Evolutionary conservation across 1,284 basidiomycete species (phyloP), one percentile per base, ranked within the genome.

Genomic region (Ganoderma lucidum): DNA sequence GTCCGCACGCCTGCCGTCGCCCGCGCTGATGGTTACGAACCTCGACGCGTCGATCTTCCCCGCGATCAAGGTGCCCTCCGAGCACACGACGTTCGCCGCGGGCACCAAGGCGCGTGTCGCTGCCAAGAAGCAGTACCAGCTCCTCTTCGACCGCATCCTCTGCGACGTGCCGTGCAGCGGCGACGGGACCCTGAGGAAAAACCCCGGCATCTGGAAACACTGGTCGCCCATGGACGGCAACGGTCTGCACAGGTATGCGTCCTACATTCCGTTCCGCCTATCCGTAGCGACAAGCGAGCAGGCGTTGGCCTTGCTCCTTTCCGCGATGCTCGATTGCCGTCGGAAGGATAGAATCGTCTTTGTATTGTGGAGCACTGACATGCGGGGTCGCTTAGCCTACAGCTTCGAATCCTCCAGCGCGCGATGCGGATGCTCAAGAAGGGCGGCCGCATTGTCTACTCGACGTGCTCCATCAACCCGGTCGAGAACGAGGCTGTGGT

Each of bases 91-190:
- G 28, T 78, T 78, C 72, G 70, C 75, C 35, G 74, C 71, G n/a
- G 74, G 64, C 65, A 79, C 75, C 56, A 80, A 76, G 65, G 63
- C 70, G 15, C 75, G 73, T 41, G 73, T 75, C 23, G 73, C 75
- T 3, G 72, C 75, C 58, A 81, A 79, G 68, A 74, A 69, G 51
- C 77, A 78, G 78, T 83, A 77, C 55, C 81, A 81, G 55, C 84
- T 99, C 69, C 81, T 92, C 68, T 99, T 97, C 77, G 97, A 99
- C 80, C 85, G 97, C 41, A 97, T 99, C 68, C 82, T 99, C 39
- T 97, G 96, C 69, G 98, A 99, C 80, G 98, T 99, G 2, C 98
- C 98, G 4, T 99, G 98, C 81, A 96, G 94, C 75, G 98, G 98
- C 10, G 98, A 99, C 80, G 98, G 97, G 0, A 99, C 98, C 0